Base-by-base conservation (phyloP, 176 grass and related monocot genomes). In the Raddia distichophylla region DNA sequence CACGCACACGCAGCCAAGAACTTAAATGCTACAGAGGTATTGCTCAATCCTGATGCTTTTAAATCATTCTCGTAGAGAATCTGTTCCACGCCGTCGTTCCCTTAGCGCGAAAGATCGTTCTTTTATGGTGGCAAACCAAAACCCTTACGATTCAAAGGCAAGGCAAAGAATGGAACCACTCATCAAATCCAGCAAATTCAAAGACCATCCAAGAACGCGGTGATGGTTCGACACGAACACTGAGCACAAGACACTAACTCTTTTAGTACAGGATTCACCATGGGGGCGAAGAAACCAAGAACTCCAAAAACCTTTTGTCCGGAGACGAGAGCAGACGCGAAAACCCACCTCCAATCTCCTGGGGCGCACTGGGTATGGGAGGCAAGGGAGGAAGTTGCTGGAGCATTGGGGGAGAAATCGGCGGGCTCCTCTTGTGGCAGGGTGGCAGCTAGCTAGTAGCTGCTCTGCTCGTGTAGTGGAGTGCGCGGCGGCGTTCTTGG, bases 341-440 rank as follows among this genome's bases (percentile, higher is more conserved):
- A 75, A 88, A 32, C 45, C 45, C 17, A 81, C 78, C 78, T 87
- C 85, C 61, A 75, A 49, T 81, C 55, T 15, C 10, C 62, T 34
- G 6, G 53, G 53, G 18, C 49, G 1, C 60, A 1, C 18, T 52
- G 1, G 32, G 22, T 7, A 18, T 3, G 3, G 44, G 5, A 57
- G 17, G n/a, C 0, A 6, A 2, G 54, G 33, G 54, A 14, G 11
- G 56, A 47, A 50, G 16, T 80, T 50, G 32, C 40, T 67, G 45
- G 7, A 50, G 27, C 4, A 1, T 0, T 5, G 43, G 12, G 4
- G 71, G 67, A 27, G 54, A 47, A 51, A 69, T 33, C 7, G 58
- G 76, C 40, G 1, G 27, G 50, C 9, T 49, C 22, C 68, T 52
- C 68, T 59, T 53, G 42, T 40, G 69, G 22, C 16, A 48, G 3